Evolutionary conservation across 371 early-diverging fungal species (phyloP).

Genomic region (Mucor sp.): DNA sequence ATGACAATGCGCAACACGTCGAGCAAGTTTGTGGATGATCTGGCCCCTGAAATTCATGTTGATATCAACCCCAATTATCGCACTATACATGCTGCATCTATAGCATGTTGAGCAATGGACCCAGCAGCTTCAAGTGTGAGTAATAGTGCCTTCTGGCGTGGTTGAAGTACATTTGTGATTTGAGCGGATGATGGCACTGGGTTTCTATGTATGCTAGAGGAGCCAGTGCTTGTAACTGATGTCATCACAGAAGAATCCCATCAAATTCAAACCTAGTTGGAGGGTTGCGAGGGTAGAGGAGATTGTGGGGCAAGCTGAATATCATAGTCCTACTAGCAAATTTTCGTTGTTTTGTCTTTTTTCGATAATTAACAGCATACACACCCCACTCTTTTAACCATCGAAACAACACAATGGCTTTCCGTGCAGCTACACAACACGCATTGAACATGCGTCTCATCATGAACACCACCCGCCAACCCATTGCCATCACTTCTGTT

Average conservation of each 20-base stretch:
- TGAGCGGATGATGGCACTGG: not conserved
- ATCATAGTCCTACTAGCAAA: not conserved
- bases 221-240: not conserved
- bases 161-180: not conserved
- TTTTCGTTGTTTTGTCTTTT: not conserved
- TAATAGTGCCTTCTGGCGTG: no score
- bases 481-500: slow-evolving; percentile 28
- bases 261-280: not conserved
- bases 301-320: not conserved
- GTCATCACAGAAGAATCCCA: not conserved
- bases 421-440: slow-evolving; percentile 44
- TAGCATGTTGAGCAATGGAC: no score
- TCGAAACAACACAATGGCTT: slow-evolving; percentile 29
- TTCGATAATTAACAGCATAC: not conserved
- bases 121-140: no score
- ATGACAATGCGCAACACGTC: no score
- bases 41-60: no score
- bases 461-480: slow-evolving; percentile 31
- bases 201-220: not conserved
- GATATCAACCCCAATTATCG: no score
- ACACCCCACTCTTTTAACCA: slow-evolving; percentile 2
- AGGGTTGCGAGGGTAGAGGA: slow-evolving; percentile 1
- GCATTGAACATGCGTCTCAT: slow-evolving; percentile 41
- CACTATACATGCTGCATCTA: no score
- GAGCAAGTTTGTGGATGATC: no score